Percentiles rank a stretch among this genome's conserved stretches.
Conservation (phyloP, 129 eudicot genomes). For the Oenanthe sinensis region DNA sequence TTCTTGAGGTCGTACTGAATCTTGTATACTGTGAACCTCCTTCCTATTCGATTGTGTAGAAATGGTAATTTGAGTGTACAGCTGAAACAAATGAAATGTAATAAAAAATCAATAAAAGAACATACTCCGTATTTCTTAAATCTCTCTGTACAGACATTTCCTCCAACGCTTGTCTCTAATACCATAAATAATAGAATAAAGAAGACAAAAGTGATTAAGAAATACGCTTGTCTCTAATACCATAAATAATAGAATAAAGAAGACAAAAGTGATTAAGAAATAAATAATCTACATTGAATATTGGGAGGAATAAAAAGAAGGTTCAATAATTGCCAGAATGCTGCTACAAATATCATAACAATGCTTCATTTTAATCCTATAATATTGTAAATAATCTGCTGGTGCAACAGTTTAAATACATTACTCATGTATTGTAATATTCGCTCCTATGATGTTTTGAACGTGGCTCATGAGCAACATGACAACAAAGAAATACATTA, state of each 20-base stretch:
- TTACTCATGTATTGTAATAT: neutral
- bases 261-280: neutral
- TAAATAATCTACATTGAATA: neutral
- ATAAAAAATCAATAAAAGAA: neutral
- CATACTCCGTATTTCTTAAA: neutral
- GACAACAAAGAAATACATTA: neutral
- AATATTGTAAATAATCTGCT: too few species aligned
- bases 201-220: too few species aligned
- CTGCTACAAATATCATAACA: too few species aligned
- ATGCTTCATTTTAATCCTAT: too few species aligned
- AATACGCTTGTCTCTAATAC: neutral
- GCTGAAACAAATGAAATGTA: neutral
- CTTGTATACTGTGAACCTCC: neutral
- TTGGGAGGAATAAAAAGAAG: neutral
- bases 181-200: neutral
- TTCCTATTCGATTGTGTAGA: neutral
- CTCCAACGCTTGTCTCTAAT: neutral
- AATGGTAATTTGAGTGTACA: constrained; percentile 9
- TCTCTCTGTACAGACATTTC: neutral
- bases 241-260: neutral
- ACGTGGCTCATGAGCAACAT: neutral
- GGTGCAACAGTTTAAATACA: neutral
- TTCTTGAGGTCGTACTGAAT: neutral
- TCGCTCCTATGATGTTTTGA: neutral
- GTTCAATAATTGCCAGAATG: neutral